A percentile compares a stretch with the other conserved stretches of the same genome.
These are phyloP conservation scores for Erucastrum elatum DNA, from an alignment of 345 rosid species.

Conservation along the genomic window DNA sequence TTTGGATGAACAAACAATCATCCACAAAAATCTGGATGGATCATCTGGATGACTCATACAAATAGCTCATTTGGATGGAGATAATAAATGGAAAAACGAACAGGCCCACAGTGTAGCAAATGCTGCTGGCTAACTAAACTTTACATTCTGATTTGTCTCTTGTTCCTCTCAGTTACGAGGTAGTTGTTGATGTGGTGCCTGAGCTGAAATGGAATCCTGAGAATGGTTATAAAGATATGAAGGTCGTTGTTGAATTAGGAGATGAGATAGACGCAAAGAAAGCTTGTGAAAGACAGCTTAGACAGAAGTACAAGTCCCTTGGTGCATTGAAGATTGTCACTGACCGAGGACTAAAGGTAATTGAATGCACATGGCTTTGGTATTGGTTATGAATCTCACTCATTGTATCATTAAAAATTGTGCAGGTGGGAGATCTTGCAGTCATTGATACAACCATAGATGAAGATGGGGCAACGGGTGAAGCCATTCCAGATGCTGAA, in stretches of 20 bases:
- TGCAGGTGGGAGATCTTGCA: constrained; percentile 81
- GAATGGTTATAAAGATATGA: constrained; percentile 76
- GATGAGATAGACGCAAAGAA: constrained; percentile 69
- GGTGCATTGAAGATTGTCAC: constrained; percentile 66
- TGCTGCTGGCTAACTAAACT: not conserved
- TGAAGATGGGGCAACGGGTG: constrained; percentile 58
- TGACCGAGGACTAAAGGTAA: constrained; percentile 88
- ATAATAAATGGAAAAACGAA: too few relatives aligned
- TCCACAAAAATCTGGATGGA: too few relatives aligned
- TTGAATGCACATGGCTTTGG: not conserved
- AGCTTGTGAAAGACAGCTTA: constrained; percentile 75
- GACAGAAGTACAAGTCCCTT: constrained; percentile 74
- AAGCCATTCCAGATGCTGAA: constrained; percentile 79
- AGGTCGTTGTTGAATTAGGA: constrained; percentile 86
- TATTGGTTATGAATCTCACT: not conserved
- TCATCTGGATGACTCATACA: too few relatives aligned
- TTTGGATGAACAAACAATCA: too few relatives aligned
- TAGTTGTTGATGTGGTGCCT: constrained; percentile 85
- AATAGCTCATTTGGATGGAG: too few relatives aligned
- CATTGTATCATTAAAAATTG: not conserved
- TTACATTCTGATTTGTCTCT: constrained; percentile 1
- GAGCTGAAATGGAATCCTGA: constrained; percentile 84
- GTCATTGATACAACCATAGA: constrained; percentile 69
- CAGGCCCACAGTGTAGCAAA: not conserved
- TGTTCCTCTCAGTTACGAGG: constrained; percentile 67